These are phyloP conservation scores for Kluyveromyces dobzhanskii DNA, from an alignment of 805 yeast genomes.

Conservation along the genomic window DNA sequence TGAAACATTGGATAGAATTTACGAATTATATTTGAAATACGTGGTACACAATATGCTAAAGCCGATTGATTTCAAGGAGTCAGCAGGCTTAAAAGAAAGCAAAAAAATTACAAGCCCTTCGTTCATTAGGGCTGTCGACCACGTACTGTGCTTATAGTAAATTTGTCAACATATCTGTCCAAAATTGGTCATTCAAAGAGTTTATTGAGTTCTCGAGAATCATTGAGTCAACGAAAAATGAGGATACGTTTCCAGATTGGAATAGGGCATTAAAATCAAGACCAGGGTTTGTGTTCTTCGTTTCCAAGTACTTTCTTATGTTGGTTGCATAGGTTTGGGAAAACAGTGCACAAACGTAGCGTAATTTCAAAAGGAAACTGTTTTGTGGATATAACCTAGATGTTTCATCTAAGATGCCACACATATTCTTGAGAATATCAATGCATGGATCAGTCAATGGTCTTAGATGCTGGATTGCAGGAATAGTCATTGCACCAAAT, in stretches of 20 bases:
- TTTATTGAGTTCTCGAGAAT: constrained; percentile 15
- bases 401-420: constrained; percentile 21
- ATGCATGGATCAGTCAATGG: constrained; percentile 42
- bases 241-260: constrained; percentile 1
- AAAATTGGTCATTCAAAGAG: constrained; percentile 60
- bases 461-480: constrained; percentile 36
- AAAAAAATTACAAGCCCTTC: constrained; percentile 21
- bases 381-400: constrained; percentile 35
- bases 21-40: constrained; percentile 26
- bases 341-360: constrained; percentile 49
- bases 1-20: constrained; percentile 24
- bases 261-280: neutral
- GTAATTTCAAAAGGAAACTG: constrained; percentile 43
- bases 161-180: constrained; percentile 42
- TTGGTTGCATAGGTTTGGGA: constrained; percentile 55
- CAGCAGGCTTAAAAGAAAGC: constrained; percentile 12
- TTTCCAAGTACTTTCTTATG: constrained; percentile 25
- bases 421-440: constrained; percentile 19
- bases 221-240: constrained; percentile 3
- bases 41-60: constrained; percentile 25
- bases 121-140: constrained; percentile 22
- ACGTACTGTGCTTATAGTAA: constrained; percentile 20
- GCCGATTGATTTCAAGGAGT: constrained; percentile 27
- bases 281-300: neutral
- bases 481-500: constrained; percentile 46